Base-by-base conservation (phyloP, 1,139 yeast genomes). In the Protomyces lactucae-debilis region DNA sequence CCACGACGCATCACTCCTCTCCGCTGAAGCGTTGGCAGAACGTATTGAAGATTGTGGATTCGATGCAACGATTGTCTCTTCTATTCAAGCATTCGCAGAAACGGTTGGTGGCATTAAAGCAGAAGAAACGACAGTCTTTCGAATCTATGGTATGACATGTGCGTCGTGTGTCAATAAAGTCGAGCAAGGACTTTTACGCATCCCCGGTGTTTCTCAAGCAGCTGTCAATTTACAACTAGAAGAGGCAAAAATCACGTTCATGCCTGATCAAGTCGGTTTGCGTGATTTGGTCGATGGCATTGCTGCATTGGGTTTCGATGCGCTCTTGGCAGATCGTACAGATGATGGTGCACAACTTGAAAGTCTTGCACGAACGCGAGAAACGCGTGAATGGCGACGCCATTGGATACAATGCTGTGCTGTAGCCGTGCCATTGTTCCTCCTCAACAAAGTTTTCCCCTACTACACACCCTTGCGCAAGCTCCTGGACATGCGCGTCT, bases 61-160 rank as follows among this genome's bases (percentile, higher is more conserved):
- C 35, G 61, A 54, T 36, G 61, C 63, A 35, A 54, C 43, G 10
- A 48, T 60, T 16, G 40, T 60, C 3, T 45, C 63, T 16, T 46
- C 61, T 4, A 16, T 39, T 25, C 10, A 18, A 8, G 59, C 57
- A 14, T 28, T 56, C 6, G 36, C 32, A 28, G 63, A 57, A 18
- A 54, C 45, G 35, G 23, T 37, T 3, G 25, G 23, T 43, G 23
- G 25, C 12, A 4, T 10, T 8, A 32, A 25, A 1, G 12, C 28
- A 12, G 36, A 35, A 2, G 55, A 45, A 16, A 46, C 45, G 23
- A 37, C 45, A 4, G 40, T 16, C 25, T 63, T 79, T 43, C 71
- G 76, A 1, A 78, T 85, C 6, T 71, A 72, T 39, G 97, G 97
- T 3, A 91, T 91, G 97, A 89, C 97, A 4, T 91, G 97, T 72